Base-by-base conservation (phyloP, 2,329 filamentous ascomycete species). In the Metarhizium brunneum region DNA sequence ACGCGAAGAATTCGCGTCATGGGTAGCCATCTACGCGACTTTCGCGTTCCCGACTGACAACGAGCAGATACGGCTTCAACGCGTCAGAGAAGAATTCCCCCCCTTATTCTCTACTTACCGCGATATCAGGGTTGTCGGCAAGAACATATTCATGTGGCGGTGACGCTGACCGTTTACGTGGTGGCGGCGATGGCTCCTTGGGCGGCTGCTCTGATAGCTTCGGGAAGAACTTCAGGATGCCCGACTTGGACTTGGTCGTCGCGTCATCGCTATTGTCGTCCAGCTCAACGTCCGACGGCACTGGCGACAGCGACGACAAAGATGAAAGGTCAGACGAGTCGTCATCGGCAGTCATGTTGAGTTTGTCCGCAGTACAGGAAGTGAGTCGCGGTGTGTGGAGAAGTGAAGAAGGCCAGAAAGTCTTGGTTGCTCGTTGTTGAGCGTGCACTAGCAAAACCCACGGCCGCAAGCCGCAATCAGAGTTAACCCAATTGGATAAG, bases 71-170 rank as follows among this genome's bases (percentile, higher is more conserved):
- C 30, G 43, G 30, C 13, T 35, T 25, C 25, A 32, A 25, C 38
- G 30, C 29, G 14, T 20, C 35, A 43, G 25, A 30, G 20, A 30
- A 20, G 53, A 5, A 45, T 7, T 62, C 59, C 6, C 13, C 7
- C 8, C 62, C 59, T 1, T 14, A 4, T 47, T 47, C 6, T 30
- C 7, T 57, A 89, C 92, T 73, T 81, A 96, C 92, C 64, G 92
- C 88, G 74, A 97, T 92, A 68, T 94, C 88, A 59, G 88, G 82
- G 71, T 95, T 96, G 70, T 97, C 92, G 59, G 90, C 90, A 56
- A 96, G 77, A 32, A 90, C 86, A 71, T 87, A 89, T 78, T 96
- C 90, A 71, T 96, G 92, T 8, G 90, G 86, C 63, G 92, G 92
- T 62, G 92, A 96, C 20, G 90, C 86, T 56, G 87, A 85, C 69